These are phyloP conservation scores for Acorus gramineus DNA, from an alignment of 106 monocot genomes.

Conservation along the genomic window DNA sequence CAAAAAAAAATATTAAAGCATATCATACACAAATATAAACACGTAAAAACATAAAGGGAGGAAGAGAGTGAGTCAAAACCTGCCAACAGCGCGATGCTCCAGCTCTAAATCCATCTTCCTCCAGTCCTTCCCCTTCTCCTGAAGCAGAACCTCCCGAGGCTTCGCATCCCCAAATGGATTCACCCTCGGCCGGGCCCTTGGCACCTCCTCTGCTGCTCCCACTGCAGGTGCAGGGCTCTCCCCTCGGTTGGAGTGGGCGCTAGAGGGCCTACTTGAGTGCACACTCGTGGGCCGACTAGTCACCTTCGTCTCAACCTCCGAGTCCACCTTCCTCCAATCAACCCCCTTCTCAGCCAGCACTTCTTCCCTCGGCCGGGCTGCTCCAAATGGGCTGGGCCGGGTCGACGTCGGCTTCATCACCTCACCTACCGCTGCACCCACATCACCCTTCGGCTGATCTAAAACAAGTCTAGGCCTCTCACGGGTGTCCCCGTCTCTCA, in stretches of 20 bases:
- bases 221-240: slow-evolving; percentile 27
- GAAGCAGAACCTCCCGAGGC: slow-evolving; percentile 72
- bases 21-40: not conserved
- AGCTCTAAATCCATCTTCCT: slow-evolving; percentile 88
- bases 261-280: slow-evolving; percentile 81
- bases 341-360: slow-evolving; percentile 18
- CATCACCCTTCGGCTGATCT: slow-evolving; percentile 52
- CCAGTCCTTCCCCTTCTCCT: slow-evolving; percentile 83
- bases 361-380: slow-evolving; percentile 9
- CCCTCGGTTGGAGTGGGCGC: slow-evolving; percentile 71
- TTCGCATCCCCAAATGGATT: slow-evolving; percentile 97
- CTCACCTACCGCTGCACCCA: not conserved
- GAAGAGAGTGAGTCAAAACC: slow-evolving; percentile 20
- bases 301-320: slow-evolving; percentile 21
- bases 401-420: slow-evolving; percentile 2
- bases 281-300: slow-evolving; percentile 60
- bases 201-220: slow-evolving; percentile 18
- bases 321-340: slow-evolving; percentile 14
- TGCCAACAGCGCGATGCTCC: slow-evolving; percentile 67
- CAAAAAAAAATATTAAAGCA: not conserved
- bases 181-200: slow-evolving; percentile 42
- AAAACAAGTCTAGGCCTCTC: slow-evolving; percentile 67
- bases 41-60: not conserved
- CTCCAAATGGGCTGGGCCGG: slow-evolving; percentile 10
- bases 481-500: not conserved